These are phyloP conservation scores for Phytophthora pisi DNA, from an alignment of 352 stramenopile genomes.

Conservation along the genomic window DNA sequence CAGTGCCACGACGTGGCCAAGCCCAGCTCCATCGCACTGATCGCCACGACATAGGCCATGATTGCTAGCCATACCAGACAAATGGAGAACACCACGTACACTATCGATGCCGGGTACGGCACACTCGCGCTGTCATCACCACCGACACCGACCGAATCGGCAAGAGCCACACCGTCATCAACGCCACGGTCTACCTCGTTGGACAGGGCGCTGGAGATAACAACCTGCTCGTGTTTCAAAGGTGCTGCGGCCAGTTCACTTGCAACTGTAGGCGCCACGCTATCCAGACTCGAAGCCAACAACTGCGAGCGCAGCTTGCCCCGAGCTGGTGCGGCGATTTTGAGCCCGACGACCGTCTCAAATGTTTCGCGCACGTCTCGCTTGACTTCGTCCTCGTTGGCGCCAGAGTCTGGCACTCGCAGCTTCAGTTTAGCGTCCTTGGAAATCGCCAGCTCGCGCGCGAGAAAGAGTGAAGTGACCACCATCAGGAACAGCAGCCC, in stretches of 20 bases:
- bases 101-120: conserved; percentile 73
- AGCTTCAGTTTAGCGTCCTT: conserved; percentile 78
- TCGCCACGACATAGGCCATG: conserved; percentile 52
- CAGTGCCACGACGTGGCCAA: conserved; percentile 57
- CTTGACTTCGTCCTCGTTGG: conserved; percentile 17
- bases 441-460: conserved; percentile 62
- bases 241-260: conserved; percentile 45
- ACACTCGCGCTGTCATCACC: conserved; percentile 35
- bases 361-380: conserved; percentile 59
- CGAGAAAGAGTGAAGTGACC: conserved; percentile 56
- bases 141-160: neutral
- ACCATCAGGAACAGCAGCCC: conserved; percentile 49
- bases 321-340: conserved; percentile 67
- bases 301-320: conserved; percentile 74
- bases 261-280: conserved; percentile 52
- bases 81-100: conserved; percentile 54
- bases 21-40: conserved; percentile 54
- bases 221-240: conserved; percentile 19
- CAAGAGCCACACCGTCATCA: neutral
- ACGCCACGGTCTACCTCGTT: neutral
- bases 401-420: conserved; percentile 38
- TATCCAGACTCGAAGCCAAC: conserved; percentile 60
- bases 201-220: conserved; percentile 3
- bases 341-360: conserved; percentile 72
- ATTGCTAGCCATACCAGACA: conserved; percentile 46